Conservation (phyloP, 176 grass and related monocot genomes). For the Avena insularis region DNA sequence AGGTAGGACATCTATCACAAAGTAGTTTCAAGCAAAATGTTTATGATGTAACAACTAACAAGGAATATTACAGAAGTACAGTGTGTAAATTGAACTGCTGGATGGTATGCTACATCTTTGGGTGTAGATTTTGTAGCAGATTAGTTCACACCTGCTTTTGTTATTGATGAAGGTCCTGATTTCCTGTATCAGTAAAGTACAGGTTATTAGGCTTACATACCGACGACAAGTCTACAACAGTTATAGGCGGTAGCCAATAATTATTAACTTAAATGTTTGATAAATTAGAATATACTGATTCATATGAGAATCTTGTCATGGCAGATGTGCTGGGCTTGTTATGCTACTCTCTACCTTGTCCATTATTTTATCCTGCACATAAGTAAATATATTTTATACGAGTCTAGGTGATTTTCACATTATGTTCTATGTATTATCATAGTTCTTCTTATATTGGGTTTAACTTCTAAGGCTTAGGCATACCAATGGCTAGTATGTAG, state of each 20-base stretch:
- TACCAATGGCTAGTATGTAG: conserved; percentile 8
- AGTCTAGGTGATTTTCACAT: conserved; percentile 8
- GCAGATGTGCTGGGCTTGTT: conserved; percentile 13
- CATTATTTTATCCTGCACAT: background rate
- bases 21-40: background rate
- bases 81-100: conserved; percentile 20
- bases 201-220: background rate
- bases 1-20: background rate
- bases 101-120: background rate
- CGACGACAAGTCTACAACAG: background rate
- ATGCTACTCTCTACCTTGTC: conserved; percentile 33
- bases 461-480: conserved; percentile 23
- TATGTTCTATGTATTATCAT: conserved; percentile 3
- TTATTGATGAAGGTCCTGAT: background rate
- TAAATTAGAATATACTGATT: background rate
- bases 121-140: conserved; percentile 4
- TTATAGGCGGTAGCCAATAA: conserved; percentile 14
- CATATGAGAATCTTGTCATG: conserved; percentile 1
- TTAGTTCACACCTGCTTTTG: conserved; percentile 7
- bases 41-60: conserved; percentile 3
- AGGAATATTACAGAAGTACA: background rate
- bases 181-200: background rate
- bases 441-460: background rate
- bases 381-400: conserved; percentile 1
- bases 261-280: conserved; percentile 14